phyloP scores from a whole-genome alignment of 345 rosid species.

The Melaleuca alternifolia region DNA sequence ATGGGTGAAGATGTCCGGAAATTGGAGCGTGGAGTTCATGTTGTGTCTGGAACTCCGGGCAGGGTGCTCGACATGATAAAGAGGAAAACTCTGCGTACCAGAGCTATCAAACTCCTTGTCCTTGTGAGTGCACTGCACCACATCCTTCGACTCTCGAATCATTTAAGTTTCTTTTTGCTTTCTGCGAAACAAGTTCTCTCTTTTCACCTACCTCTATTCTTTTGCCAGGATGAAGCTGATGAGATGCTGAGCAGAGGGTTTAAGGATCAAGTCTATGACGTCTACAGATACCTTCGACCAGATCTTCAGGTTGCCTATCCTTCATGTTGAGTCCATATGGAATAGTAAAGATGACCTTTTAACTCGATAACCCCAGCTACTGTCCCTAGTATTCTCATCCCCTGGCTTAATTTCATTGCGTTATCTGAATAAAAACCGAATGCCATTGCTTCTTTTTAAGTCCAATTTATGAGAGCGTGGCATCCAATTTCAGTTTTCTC shows the following conservation, averaged over 20 bases:
- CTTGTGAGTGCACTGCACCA: constrained; percentile 13
- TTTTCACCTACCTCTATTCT: background rate
- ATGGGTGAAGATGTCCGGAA: constrained; percentile 91
- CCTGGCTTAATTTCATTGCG: too few species aligned
- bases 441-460: too few species aligned
- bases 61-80: constrained; percentile 97
- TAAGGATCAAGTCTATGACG: constrained; percentile 92
- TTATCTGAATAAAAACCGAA: too few species aligned
- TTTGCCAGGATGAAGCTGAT: constrained; percentile 71
- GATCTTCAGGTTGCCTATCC: constrained; percentile 64
- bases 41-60: constrained; percentile 98
- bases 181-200: too few species aligned
- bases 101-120: constrained; percentile 37
- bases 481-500: too few species aligned
- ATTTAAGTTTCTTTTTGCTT: background rate
- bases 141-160: background rate
- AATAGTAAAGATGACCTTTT: too few species aligned
- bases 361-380: too few species aligned
- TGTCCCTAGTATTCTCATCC: too few species aligned
- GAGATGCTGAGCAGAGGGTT: constrained; percentile 99
- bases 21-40: constrained; percentile 45
- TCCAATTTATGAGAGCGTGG: too few species aligned
- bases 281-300: constrained; percentile 86
- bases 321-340: too few species aligned
- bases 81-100: constrained; percentile 80